These are phyloP conservation scores for Xylaria sp. DNA, from an alignment of 2,329 filamentous ascomycete genomes.

Conservation along the genomic window DNA sequence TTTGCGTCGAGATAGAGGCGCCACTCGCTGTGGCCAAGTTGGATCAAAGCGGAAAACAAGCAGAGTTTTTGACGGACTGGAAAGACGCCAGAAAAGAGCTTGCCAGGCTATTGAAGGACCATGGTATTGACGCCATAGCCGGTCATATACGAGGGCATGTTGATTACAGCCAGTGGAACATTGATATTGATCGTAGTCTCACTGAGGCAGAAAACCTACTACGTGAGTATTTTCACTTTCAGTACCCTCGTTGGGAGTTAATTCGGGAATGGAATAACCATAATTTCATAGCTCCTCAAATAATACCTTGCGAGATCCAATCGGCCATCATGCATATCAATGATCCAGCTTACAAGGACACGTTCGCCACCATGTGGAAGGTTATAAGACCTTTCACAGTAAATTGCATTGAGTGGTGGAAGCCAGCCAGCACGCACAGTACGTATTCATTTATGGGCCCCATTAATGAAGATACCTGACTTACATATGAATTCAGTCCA, in stretches of 20 bases:
- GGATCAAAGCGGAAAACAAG: too few relatives aligned
- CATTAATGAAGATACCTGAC: too few relatives aligned
- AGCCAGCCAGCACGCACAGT: conserved; percentile 9
- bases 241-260: too few relatives aligned
- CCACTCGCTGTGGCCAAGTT: background rate
- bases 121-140: background rate
- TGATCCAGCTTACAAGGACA: background rate
- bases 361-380: conserved; percentile 3
- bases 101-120: background rate
- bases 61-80: too few relatives aligned
- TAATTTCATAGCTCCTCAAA: background rate
- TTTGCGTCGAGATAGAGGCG: conserved; percentile 18
- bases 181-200: background rate
- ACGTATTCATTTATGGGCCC: background rate
- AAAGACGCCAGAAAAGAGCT: background rate
- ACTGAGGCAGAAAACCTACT: too few relatives aligned
- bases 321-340: background rate
- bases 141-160: too few relatives aligned
- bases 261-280: background rate
- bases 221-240: too few relatives aligned
- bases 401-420: conserved; percentile 1
- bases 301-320: conserved; percentile 15
- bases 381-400: background rate
- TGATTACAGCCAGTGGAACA: too few relatives aligned
- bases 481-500: conserved; percentile 1